Evolutionary conservation across 148 eudicot genomes (phyloP).

Genomic region (Camellia granthamiana): DNA sequence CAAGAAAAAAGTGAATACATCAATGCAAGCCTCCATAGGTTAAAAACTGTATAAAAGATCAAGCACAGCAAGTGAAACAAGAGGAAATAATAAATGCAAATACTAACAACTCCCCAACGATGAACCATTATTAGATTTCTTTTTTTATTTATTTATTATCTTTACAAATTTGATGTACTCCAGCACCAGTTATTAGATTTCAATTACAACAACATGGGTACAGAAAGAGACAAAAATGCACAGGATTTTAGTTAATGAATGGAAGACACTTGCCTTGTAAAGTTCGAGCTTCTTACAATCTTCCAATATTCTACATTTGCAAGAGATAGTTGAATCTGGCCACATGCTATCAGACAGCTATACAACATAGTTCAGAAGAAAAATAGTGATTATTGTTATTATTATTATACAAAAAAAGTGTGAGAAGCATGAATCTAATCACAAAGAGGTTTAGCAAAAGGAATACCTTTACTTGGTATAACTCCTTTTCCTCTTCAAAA

Average conservation of each 20-base stretch:
- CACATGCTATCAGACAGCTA: constrained; percentile 17
- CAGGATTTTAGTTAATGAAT: not conserved
- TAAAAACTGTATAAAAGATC: not conserved
- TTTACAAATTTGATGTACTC: not conserved
- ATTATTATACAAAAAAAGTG: not conserved
- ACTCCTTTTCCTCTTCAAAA: constrained; percentile 19
- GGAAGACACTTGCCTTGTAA: constrained; percentile 14
- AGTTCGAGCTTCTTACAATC: constrained; percentile 12
- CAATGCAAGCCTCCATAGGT: not conserved
- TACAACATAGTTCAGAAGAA: not conserved
- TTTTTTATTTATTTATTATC: not conserved
- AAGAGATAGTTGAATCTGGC: constrained; percentile 16
- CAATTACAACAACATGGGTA: not conserved
- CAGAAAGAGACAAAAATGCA: not conserved
- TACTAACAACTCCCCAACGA: not conserved
- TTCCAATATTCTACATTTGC: constrained; percentile 19
- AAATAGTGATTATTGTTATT: too few relatives aligned
- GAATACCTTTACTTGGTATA: constrained; percentile 17
- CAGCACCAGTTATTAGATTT: not conserved
- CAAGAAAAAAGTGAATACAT: not conserved
- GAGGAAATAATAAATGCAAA: not conserved
- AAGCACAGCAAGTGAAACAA: not conserved
- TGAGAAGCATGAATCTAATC: too few relatives aligned
- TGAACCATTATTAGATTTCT: not conserved
- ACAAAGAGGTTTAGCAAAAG: not conserved